phyloP scores from a whole-genome alignment of 2,329 filamentous ascomycete genomes.

The Thermothelomyces thermophilus region DNA sequence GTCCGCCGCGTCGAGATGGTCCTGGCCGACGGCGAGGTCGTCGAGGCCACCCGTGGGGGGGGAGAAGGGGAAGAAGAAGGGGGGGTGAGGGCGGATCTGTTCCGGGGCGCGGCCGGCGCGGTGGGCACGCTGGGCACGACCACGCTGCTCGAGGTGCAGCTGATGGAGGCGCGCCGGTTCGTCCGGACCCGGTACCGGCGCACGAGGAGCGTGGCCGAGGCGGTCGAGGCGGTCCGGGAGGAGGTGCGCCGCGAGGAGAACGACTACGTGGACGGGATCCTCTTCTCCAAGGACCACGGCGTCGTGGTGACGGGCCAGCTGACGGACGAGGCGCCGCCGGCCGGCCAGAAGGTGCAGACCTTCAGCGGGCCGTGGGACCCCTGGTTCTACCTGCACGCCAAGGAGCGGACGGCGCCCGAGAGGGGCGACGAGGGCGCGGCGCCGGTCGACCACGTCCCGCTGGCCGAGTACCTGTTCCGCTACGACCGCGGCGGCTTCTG shows the following conservation, averaged over 20 bases:
- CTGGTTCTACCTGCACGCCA: constrained; percentile 71
- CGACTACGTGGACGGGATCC: constrained; percentile 69
- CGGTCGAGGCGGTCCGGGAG: constrained; percentile 42
- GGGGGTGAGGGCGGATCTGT: constrained; percentile 44
- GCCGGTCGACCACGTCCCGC: constrained; percentile 51
- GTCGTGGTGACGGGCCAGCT: constrained; percentile 61
- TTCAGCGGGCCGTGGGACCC: constrained; percentile 57
- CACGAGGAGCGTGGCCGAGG: constrained; percentile 41
- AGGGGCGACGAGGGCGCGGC: constrained; percentile 1
- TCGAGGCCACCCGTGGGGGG: constrained; percentile 32
- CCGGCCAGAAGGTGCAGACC: constrained; percentile 39
- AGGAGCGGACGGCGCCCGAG: constrained; percentile 34
- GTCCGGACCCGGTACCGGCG: constrained; percentile 59
- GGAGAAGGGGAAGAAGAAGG: constrained; percentile 17
- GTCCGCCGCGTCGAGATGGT: constrained; percentile 62
- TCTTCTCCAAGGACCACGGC: constrained; percentile 55
- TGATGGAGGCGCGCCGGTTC: constrained; percentile 53
- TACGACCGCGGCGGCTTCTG: constrained; percentile 73
- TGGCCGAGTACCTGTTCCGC: constrained; percentile 68
- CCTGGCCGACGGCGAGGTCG: constrained; percentile 58
- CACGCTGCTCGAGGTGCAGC: constrained; percentile 58
- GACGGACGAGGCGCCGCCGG: constrained; percentile 43
- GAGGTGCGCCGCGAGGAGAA: constrained; percentile 39
- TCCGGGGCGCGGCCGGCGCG: constrained; percentile 58
- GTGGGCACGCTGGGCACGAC: constrained; percentile 63